Evolutionary conservation across 2,329 filamentous ascomycete species (phyloP), one percentile per base, ranked within the genome.

Genomic region (Aspergillus cejpii): DNA sequence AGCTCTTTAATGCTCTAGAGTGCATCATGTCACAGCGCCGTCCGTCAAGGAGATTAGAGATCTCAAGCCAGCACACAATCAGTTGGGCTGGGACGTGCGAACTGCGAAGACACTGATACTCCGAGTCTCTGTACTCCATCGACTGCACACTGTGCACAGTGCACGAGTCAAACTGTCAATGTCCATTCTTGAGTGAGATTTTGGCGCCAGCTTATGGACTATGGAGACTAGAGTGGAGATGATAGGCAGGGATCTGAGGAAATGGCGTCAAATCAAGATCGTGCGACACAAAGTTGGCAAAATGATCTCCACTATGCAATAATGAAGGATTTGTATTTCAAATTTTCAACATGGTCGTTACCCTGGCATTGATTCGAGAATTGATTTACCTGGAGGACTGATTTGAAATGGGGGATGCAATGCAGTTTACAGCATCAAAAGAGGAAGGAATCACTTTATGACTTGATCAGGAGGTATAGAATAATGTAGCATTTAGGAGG

Each of bases 181-280:
- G 31, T 12, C 31, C 31, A 34, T 34, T 34, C 31, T 15, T 19
- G 17, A 10, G 31, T 17, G 31, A 34, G 31, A 8, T 17, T 34
- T 34, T 34, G 31, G 31, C 31, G 31, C 31, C 31, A 19, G 31
- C 15, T 34, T 6, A 20, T 26, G n/a, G 15, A 29, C 15, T 17
- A 27, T 28, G 24, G 37, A 28, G 29, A 23, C 11, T 11, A 15
- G 7, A 15, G 43, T 49, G 48, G 48, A 31, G 23, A 41, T 36
- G 37, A 37, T 39, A 37, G 40, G 17, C 40, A 29, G 23, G 49
- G 40, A 49, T 49, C 47, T 51, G 14, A 41, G 41, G 24, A 38
- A 20, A 34, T 28, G 27, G 27, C 14, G 38, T 43, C 37, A 37
- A 48, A 45, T 47, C 26, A 36, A 48, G 37, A 49, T 44, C 41